A percentile compares a stretch with the other conserved stretches of the same genome.
Conservation (phyloP, 768 basidiomycete genomes). For the Rhodotorula taiwanensis region DNA sequence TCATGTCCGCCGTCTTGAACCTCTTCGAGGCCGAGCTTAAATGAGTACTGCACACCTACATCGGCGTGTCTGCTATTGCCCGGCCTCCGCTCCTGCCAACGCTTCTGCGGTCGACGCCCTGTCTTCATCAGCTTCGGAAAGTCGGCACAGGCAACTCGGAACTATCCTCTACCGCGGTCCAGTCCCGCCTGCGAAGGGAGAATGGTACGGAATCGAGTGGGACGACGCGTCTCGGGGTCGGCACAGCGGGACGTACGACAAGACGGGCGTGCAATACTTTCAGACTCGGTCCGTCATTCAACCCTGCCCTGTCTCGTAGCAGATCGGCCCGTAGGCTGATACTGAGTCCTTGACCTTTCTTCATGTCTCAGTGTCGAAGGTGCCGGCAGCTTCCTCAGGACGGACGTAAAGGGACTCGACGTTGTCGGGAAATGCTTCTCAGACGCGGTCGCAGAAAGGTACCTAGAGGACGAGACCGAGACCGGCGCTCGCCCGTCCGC, state of each 20-base stretch:
- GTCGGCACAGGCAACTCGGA: conserved; percentile 49
- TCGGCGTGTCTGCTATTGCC: conserved; percentile 46
- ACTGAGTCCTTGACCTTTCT: neutral
- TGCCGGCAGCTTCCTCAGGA: conserved; percentile 75
- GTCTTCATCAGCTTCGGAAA: conserved; percentile 47
- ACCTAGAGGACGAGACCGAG: conserved; percentile 52
- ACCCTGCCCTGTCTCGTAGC: neutral
- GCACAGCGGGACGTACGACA: conserved; percentile 72
- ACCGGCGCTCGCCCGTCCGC: conserved; percentile 45
- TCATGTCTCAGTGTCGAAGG: conserved; percentile 42
- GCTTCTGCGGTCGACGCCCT: too few relatives aligned
- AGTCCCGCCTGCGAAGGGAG: conserved; percentile 58
- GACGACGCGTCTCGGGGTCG: conserved; percentile 77
- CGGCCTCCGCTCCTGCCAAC: conserved; percentile 45
- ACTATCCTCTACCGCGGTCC: conserved; percentile 64
- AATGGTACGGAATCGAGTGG: conserved; percentile 98
- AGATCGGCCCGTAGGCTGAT: too few relatives aligned
- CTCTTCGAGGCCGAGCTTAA: too few relatives aligned
- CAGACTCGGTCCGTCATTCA: conserved; percentile 56
- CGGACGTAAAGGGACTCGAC: conserved; percentile 47
- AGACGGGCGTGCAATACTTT: conserved; percentile 63
- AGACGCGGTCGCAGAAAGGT: conserved; percentile 66
- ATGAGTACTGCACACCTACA: too few relatives aligned
- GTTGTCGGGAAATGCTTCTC: conserved; percentile 61
- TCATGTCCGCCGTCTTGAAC: too few relatives aligned